These are phyloP conservation scores for Stephanodiscus triporus DNA, from an alignment of 108 stramenopile genomes.

Conservation along the genomic window DNA sequence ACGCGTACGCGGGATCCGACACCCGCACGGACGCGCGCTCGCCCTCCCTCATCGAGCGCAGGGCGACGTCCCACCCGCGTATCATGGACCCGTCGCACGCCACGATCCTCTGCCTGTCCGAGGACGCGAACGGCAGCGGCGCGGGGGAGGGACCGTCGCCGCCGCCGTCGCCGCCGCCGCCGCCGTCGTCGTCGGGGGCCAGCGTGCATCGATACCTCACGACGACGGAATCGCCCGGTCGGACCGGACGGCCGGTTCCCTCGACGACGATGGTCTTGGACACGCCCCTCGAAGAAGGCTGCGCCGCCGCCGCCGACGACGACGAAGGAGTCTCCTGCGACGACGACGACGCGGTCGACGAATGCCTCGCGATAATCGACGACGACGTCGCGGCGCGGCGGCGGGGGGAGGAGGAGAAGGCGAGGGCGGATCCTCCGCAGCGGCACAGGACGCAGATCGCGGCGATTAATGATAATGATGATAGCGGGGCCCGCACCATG, in stretches of 20 bases:
- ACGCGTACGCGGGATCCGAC: constrained; percentile 66
- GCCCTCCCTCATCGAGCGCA: constrained; percentile 75
- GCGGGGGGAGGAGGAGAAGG: too few relatives aligned
- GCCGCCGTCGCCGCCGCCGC: neutral
- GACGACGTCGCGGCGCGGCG: too few relatives aligned
- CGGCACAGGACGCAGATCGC: too few relatives aligned
- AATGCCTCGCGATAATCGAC: too few relatives aligned
- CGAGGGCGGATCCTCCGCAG: too few relatives aligned
- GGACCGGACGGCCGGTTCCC: constrained; percentile 38
- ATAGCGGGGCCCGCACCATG: too few relatives aligned
- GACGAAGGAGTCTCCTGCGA: too few relatives aligned
- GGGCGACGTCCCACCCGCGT: constrained; percentile 73
- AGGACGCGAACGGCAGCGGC: constrained; percentile 38
- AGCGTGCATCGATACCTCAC: constrained; percentile 49
- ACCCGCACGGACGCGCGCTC: constrained; percentile 68
- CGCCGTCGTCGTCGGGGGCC: neutral
- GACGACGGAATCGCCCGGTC: constrained; percentile 38
- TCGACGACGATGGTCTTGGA: constrained; percentile 40
- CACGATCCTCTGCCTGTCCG: constrained; percentile 43
- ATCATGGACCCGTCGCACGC: constrained; percentile 82
- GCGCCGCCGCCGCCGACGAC: neutral
- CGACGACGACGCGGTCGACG: too few relatives aligned
- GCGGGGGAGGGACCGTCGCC: too few relatives aligned
- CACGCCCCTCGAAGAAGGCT: too few relatives aligned
- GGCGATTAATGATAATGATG: too few relatives aligned